phyloP scores from a whole-genome alignment of 2,329 filamentous ascomycete genomes.

The Neopestalotiopsis sp. region DNA sequence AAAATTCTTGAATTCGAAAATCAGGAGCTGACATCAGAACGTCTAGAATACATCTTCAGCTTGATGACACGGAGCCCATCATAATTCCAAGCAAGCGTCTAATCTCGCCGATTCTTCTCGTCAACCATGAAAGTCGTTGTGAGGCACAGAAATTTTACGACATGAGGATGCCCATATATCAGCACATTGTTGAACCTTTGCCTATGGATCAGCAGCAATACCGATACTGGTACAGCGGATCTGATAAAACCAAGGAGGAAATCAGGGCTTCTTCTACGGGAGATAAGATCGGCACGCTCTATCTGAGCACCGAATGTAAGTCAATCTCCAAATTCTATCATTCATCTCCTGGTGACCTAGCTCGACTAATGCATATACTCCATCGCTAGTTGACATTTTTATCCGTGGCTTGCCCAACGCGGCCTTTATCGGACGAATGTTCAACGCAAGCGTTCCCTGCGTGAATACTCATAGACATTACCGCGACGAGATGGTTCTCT shows the following conservation, averaged over 20 bases:
- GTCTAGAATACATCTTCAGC: background rate
- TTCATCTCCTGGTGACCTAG: background rate
- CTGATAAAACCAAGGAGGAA: too few relatives aligned
- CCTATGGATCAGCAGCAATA: too few relatives aligned
- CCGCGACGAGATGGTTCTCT: too few relatives aligned
- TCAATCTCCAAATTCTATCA: background rate
- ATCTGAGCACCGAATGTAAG: background rate
- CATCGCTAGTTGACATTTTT: background rate
- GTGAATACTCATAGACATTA: too few relatives aligned
- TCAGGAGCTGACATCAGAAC: too few relatives aligned
- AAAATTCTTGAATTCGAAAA: too few relatives aligned
- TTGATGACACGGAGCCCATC: background rate
- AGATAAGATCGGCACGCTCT: background rate
- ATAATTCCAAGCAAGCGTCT: background rate
- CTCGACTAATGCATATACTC: background rate
- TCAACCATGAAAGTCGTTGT: background rate
- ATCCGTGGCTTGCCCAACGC: constrained; percentile 4
- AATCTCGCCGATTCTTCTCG: background rate
- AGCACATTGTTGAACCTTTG: background rate
- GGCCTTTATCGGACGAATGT: background rate
- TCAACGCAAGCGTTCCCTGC: background rate
- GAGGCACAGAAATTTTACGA: background rate
- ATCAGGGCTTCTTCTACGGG: background rate
- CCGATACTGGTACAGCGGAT: too few relatives aligned
- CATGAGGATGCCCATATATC: background rate